Evolutionary conservation across 257 asterid species (phyloP).

Genomic region (Solanum bulbocastanum): DNA sequence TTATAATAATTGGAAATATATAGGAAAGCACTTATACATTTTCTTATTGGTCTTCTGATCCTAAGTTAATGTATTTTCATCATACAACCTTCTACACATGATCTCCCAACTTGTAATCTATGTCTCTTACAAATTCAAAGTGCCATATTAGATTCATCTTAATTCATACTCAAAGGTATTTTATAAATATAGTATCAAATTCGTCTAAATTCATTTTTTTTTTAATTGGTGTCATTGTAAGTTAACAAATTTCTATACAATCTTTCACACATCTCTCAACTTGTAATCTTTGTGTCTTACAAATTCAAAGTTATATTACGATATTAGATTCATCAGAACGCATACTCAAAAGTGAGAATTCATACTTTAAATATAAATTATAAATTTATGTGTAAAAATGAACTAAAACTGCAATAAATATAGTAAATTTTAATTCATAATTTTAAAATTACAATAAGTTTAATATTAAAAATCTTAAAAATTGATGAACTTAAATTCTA

Average conservation of each 20-base stretch:
- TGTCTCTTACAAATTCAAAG: background rate
- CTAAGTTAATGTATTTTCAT: background rate
- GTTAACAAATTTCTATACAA: background rate
- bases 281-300: background rate
- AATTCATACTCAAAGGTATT: background rate
- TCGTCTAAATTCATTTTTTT: background rate
- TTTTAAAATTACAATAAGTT: background rate
- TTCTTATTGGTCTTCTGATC: conserved; percentile 4
- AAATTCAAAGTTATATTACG: too few species aligned
- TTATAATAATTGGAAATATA: background rate
- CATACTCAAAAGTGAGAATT: background rate
- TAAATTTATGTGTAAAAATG: background rate
- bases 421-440: background rate
- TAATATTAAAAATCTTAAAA: background rate
- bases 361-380: background rate
- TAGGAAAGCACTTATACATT: conserved; percentile 5
- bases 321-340: background rate
- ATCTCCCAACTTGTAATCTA: background rate
- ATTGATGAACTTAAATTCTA: background rate
- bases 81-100: background rate
- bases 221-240: background rate
- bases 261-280: background rate
- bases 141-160: background rate
- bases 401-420: background rate
- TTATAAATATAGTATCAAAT: too few species aligned